Evolutionary conservation across 371 early-diverging fungal species (phyloP), one percentile per base, ranked within the genome.

Genomic region (Mortierella sp.): DNA sequence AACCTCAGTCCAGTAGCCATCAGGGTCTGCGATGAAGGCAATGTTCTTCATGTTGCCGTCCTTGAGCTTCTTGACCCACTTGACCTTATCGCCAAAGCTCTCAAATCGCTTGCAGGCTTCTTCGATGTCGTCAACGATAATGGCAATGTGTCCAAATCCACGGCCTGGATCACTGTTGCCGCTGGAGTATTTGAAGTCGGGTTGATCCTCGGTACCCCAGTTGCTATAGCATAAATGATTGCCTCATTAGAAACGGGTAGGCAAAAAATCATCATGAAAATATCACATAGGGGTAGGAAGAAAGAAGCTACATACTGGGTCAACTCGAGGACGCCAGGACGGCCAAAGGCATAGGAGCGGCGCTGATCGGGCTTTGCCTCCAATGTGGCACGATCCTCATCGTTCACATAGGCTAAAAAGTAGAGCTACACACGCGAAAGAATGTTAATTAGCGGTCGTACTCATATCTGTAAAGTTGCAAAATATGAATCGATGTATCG

Each of bases 21-120:
- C 97, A 58, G 97, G 97, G 72, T 96, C 97, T 63, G 90, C 83
- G 58, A 94, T 89, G 75, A 96, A 96, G 26, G 96, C 96, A 87
- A 96, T 95, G 81, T 91, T 85, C 79, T 92, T 92, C 96, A 95
- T 95, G 28, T 80, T 87, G 39, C 95, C 96, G 54, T 95, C 95
- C 26, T 87, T 84, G 16, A 92, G 90, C 40, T 90, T 87, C 90
- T 96, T 96, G 79, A 93, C 73, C 74, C 94, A 95, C 61, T 88
- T 90, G 80, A 95, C 96, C 43, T 88, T 89, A 9, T 79, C 73
- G 70, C 84, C 85, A 70, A 91, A 80, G 65, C 86, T 78, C 68
- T 94, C 94, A 68, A 93, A 90, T 35, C 95, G 92, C 49, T 87
- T 90, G 80, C 94, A 94, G 5, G 95, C 95, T 37, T 89, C 92